A percentile compares a stretch with the other conserved stretches of the same genome.
Evolutionary conservation across 208 protist genomes (phyloP).

Genomic region (Kentomonas sorsogonicus): DNA sequence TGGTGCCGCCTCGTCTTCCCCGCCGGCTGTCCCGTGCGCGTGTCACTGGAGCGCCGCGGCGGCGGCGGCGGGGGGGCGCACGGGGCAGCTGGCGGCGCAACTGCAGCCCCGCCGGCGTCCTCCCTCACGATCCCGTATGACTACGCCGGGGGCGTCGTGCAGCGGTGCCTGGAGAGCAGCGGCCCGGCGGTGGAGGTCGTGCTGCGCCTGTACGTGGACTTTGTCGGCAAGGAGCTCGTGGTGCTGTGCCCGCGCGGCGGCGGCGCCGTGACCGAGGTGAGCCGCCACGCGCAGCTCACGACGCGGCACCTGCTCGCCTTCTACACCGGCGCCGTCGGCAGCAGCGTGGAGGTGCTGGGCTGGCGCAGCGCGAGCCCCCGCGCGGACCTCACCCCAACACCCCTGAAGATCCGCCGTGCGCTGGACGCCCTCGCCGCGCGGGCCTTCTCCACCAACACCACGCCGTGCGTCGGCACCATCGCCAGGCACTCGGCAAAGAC

Average conservation of each 20-base stretch:
- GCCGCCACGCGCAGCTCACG: neutral
- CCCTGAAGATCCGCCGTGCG: neutral
- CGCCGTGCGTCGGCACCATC: constrained; percentile 20
- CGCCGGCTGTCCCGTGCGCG: too few relatives aligned
- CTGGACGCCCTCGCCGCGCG: neutral
- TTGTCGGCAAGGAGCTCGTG: neutral
- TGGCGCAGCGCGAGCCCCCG: constrained; percentile 19
- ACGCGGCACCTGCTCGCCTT: constrained; percentile 2
- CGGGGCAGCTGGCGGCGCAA: neutral
- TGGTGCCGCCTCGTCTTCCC: too few relatives aligned
- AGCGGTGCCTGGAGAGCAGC: neutral
- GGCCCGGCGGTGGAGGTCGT: neutral
- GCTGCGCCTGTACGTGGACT: neutral
- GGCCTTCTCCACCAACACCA: constrained; percentile 29
- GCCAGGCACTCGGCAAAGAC: neutral
- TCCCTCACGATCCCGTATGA: neutral
- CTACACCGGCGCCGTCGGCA: constrained; percentile 14
- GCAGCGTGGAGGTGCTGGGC: constrained; percentile 28
- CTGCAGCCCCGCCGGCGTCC: neutral
- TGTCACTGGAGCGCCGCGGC: too few relatives aligned
- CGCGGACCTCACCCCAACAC: constrained; percentile 4
- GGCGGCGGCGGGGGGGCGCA: too few relatives aligned
- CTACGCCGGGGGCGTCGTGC: neutral
- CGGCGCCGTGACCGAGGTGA: neutral
- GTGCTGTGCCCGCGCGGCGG: neutral